Evolutionary conservation across 352 stramenopile genomes (phyloP), one percentile per base, ranked within the genome.

Genomic region (Phytophthora cactorum): DNA sequence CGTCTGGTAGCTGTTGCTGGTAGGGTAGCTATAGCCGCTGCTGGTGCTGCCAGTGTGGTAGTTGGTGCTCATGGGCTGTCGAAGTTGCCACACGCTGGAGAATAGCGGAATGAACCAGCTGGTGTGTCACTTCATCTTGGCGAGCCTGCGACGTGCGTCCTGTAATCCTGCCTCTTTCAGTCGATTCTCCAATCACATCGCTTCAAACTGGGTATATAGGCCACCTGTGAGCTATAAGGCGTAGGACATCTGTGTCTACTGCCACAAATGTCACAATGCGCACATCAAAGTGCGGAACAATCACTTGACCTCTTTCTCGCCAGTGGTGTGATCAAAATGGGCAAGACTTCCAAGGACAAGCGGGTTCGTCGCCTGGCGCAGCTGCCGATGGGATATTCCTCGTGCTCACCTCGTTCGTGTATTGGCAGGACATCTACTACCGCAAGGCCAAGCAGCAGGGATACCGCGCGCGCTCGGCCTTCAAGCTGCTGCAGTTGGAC

Each of bases 401-500:
- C 8, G 34, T 54, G 2, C 53, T 59, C 15, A 61, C 43, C 6
- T 50, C 10, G 1, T 6, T 39, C 39, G 28, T 50, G 36, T 10
- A 28, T 29, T 14, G 12, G 10, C 63, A 95, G 82, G 92, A 98
- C 47, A 97, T 98, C 25, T 97, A 97, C 78, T 98, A 98, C 66
- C 87, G 92, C 60, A 93, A 92, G 59, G 92, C 92, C 25, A 98
- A 97, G 74, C 87, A 97, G 62, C 84, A 96, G 41, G 97, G 97
- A 28, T 99, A 98, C 77, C 85, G 98, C 64, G 98, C 98, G 34
- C 89, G 98, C 41, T 99, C 94, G 36, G 98, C 98, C 4, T 99
- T 98, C 83, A 99, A 99, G 69, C 77, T 99, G 17, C 70, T 99
- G 10, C 98, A 99, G 70, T 80, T 99, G 11, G 97, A 99, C 76